These are phyloP conservation scores for Puya raimondii DNA, from an alignment of 176 grass and related monocot genomes.

Conservation along the genomic window DNA sequence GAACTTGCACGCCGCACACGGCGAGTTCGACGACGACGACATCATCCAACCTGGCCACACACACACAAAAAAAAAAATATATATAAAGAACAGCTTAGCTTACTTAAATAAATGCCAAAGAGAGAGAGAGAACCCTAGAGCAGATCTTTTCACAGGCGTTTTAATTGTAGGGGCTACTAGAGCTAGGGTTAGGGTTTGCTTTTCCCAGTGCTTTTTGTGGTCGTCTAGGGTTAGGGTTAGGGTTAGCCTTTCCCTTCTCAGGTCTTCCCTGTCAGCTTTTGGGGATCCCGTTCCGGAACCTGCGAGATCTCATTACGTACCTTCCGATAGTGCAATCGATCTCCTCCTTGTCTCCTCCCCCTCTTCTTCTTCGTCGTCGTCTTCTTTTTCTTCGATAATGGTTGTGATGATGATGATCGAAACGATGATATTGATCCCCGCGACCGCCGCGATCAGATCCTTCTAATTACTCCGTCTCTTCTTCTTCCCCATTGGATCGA, in stretches of 20 bases:
- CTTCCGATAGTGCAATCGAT: not conserved
- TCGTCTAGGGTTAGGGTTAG: not conserved
- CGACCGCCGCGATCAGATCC: no score
- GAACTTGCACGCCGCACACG: constrained; percentile 92
- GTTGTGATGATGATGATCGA: no score
- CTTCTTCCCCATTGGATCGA: not conserved
- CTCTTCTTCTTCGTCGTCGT: not conserved
- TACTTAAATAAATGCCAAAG: not conserved
- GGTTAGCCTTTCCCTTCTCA: not conserved
- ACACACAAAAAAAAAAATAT: no score
- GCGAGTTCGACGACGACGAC: constrained; percentile 54
- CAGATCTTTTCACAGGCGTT: no score
- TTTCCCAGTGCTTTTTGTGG: not conserved
- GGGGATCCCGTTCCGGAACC: not conserved
- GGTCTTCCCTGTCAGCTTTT: not conserved
- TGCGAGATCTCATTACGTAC: not conserved
- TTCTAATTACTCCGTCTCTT: not conserved
- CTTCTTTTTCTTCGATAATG: not conserved
- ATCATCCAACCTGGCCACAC: no score
- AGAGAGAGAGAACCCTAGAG: not conserved
- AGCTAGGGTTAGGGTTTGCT: not conserved
- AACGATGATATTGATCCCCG: no score
- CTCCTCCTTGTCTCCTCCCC: not conserved
- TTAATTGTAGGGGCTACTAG: no score
- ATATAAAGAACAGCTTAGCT: not conserved